Percentiles rank a stretch among this genome's conserved stretches.
Evolutionary conservation across 768 basidiomycete species (phyloP).

Genomic region (Lactarius sanguifluus): DNA sequence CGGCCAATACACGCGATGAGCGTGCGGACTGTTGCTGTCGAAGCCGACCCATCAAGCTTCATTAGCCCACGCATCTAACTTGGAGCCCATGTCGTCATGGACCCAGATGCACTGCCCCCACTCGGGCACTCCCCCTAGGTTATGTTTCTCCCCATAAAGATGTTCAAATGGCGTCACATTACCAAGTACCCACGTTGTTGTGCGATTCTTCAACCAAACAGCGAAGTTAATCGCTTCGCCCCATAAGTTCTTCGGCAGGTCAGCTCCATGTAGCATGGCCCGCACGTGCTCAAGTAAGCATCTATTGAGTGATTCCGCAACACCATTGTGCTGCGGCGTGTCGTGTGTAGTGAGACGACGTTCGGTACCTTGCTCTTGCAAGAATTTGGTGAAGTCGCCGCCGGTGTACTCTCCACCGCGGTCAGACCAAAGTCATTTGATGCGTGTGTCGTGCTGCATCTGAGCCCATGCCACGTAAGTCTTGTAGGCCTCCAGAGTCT

Average conservation of each 20-base stretch:
- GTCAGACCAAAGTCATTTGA: constrained; percentile 36
- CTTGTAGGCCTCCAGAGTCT: constrained; percentile 34
- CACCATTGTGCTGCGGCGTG: constrained; percentile 40
- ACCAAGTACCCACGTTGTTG: neutral
- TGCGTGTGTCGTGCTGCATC: constrained; percentile 33
- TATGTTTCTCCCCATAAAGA: neutral
- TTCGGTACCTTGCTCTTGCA: constrained; percentile 31
- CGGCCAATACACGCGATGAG: neutral
- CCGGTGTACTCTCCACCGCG: constrained; percentile 5
- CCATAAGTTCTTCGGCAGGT: constrained; percentile 40
- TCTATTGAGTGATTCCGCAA: constrained; percentile 40
- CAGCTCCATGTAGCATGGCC: constrained; percentile 36
- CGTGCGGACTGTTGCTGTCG: neutral
- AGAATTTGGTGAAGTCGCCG: constrained; percentile 30
- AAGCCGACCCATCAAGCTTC: neutral
- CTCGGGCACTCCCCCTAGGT: neutral
- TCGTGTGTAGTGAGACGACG: constrained; percentile 1
- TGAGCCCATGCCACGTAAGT: constrained; percentile 32
- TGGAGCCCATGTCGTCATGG: too few species aligned
- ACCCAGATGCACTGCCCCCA: too few species aligned
- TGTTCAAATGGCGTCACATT: neutral
- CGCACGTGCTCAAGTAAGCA: constrained; percentile 35
- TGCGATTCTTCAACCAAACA: neutral
- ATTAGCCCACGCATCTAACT: too few species aligned
- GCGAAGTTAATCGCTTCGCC: constrained; percentile 32